phyloP scores from a whole-genome alignment of 2,329 filamentous ascomycete genomes.

The Spiromastix sp. region DNA sequence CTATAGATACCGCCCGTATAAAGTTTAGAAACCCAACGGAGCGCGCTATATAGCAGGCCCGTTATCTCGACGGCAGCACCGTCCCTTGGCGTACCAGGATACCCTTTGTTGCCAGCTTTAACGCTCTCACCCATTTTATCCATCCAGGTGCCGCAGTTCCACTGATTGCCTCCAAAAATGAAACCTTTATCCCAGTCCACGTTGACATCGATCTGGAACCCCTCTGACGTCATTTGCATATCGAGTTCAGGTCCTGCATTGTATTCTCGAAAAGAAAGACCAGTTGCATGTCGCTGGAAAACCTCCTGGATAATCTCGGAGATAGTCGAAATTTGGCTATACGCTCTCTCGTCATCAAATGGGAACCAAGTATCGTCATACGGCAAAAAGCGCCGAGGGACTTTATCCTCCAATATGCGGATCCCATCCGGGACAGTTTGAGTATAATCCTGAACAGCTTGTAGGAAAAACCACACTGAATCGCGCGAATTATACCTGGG shows the following conservation, averaged over 20 bases:
- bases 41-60: constrained; percentile 79
- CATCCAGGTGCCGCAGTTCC: constrained; percentile 98
- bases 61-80: constrained; percentile 93
- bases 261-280: constrained; percentile 86
- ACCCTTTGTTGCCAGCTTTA: constrained; percentile 79
- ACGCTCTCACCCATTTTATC: constrained; percentile 99
- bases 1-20: constrained; percentile 59
- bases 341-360: constrained; percentile 69
- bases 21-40: constrained; percentile 67
- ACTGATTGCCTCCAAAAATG: constrained; percentile 86
- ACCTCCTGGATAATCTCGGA: constrained; percentile 89
- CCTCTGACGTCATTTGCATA: constrained; percentile 82
- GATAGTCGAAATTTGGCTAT: constrained; percentile 72
- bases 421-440: constrained; percentile 69
- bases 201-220: constrained; percentile 83
- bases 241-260: constrained; percentile 86
- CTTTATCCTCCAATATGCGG: constrained; percentile 62
- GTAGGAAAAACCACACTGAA: constrained; percentile 95
- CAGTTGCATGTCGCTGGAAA: constrained; percentile 79
- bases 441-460: constrained; percentile 89
- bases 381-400: constrained; percentile 78
- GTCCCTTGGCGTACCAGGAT: constrained; percentile 93
- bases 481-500: constrained; percentile 94
- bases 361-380: constrained; percentile 95
- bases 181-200: constrained; percentile 88